Base-by-base conservation (phyloP, 257 asterid genomes). In the Nicotiana knightiana region DNA sequence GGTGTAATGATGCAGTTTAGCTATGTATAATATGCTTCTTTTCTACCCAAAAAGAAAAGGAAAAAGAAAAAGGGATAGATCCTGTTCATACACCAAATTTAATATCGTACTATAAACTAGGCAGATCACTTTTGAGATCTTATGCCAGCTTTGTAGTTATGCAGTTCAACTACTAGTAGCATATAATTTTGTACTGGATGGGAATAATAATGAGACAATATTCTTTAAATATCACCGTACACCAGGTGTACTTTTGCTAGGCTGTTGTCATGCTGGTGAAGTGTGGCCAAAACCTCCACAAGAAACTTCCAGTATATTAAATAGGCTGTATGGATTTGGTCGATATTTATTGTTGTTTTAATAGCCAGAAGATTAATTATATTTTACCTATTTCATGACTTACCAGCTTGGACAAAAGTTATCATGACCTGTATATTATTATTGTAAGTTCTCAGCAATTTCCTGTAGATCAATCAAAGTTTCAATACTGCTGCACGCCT, bases 261-360 rank as follows among this genome's bases (percentile, higher is more conserved):
- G 83, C 83, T 58, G 64, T 18, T 58, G 64, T 58, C 64, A 58
- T 18, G 28, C 26, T 63, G 83, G 75, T 64, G 51, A 15, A 35
- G 37, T 32, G 71, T 61, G n/a, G 15, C 15, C 13, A 21, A 55
- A 17, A 35, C 13, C 59, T 37, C 28, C 28, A 64, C 15, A 9
- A 4, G 83, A 65, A 80, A 73, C 61, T 80, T 80, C 77, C 48
- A 57, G n/a, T 32, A 24, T 15, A 24, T 15, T 61, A 6, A 79
- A 28, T 24, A 5, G 37, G 24, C 66, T 18, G 33, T 28, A 58
- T 58, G 28, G 26, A 4, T 58, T 9, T 58, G 64, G 11, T 58
- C 21, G 26, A 18, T 58, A n/a, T 58, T 55, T 1, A 18, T 58
- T 18, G 64, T 58, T 17, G 1, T 58, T 18, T 8, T 58, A 58